A percentile compares a stretch with the other conserved stretches of the same genome.
phyloP scores from a whole-genome alignment of 2,329 filamentous ascomycete genomes.

The Proliferodiscus dingleyae region DNA sequence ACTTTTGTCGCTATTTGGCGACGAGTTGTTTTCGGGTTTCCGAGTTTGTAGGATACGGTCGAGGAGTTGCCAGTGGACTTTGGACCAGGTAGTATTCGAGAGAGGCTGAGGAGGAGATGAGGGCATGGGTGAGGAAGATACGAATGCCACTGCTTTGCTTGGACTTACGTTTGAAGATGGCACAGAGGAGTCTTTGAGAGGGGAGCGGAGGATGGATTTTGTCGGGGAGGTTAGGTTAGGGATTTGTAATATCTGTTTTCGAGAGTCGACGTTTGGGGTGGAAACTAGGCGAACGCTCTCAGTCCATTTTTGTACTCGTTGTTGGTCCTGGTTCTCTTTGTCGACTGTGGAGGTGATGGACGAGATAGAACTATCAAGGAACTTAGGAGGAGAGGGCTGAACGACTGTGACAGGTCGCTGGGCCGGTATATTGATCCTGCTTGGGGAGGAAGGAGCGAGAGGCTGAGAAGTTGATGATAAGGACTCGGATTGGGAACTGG shows the following conservation, averaged over 20 bases:
- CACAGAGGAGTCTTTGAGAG: constrained; percentile 19
- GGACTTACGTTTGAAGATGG: constrained; percentile 13
- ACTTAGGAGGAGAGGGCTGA: constrained; percentile 4
- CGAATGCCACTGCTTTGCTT: constrained; percentile 28
- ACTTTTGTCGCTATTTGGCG: constrained; percentile 1
- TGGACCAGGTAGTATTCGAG: constrained; percentile 27
- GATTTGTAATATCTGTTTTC: no score
- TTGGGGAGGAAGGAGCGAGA: constrained; percentile 16
- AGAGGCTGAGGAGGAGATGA: constrained; percentile 18
- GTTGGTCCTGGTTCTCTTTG: constrained; percentile 18
- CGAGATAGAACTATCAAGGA: constrained; percentile 5
- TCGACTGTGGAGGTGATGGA: constrained; percentile 6
- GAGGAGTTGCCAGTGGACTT: constrained; percentile 30
- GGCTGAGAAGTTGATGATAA: constrained; percentile 12
- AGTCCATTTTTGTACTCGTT: constrained; percentile 24
- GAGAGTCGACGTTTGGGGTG: no score
- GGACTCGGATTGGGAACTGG: constrained; percentile 3
- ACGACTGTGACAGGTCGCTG: background rate
- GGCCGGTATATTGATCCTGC: constrained; percentile 17
- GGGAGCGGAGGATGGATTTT: constrained; percentile 30
- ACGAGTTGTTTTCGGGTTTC: constrained; percentile 21
- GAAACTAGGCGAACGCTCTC: constrained; percentile 13
- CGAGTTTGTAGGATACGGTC: constrained; percentile 25
- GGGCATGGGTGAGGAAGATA: constrained; percentile 29
- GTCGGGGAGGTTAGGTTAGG: no score